Base-by-base conservation (phyloP, 2,329 filamentous ascomycete species). In the Curvularia lunata region DNA sequence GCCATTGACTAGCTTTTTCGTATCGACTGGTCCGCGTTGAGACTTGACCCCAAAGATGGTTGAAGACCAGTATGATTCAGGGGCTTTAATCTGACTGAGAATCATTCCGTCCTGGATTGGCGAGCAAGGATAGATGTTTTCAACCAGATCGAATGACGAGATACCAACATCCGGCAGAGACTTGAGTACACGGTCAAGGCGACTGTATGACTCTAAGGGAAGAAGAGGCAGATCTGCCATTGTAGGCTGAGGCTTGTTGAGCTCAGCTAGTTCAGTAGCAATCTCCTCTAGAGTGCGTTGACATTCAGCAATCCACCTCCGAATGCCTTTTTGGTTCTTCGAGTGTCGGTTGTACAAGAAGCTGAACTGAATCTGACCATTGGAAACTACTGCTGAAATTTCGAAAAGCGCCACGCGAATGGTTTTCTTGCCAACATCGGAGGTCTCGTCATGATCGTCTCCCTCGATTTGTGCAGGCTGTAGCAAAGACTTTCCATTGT, bases 401-500 rank as follows among this genome's bases (percentile, higher is more conserved):
- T 76, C 73, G 50, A 76, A 75, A 2, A 75, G 61, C 4, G 73
- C 71, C 38, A 70, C 63, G 32, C 72, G 63, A 16, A 49, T 18
- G 8, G 71, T 69, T 23, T 69, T 71, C 6, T 45, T 25, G 12
- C 71, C 71, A 5, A 73, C 58, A 47, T 75, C 73, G 1, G 70
- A 64, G 50, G 73, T 72, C 16, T 59, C 47, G 4, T 52, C 62
- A 25, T 68, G 65, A 18, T 74, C 64, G 23, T 73, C 68, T 23
- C 72, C 69, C 8, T 56, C 63, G 43, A 71, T 67, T 4, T 68
- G 54, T 10, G 70, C 50, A 2, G 68, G 56, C 42, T 69, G 58
- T 46, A 88, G 77, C 1, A 87, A 72, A 1, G 81, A 79, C 42
- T 82, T 80, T 9, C 78, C 74, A 8, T 51, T 23, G 49, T 83